Evolutionary conservation across 257 asterid genomes (phyloP).

Genomic region (Solanum peruvianum): DNA sequence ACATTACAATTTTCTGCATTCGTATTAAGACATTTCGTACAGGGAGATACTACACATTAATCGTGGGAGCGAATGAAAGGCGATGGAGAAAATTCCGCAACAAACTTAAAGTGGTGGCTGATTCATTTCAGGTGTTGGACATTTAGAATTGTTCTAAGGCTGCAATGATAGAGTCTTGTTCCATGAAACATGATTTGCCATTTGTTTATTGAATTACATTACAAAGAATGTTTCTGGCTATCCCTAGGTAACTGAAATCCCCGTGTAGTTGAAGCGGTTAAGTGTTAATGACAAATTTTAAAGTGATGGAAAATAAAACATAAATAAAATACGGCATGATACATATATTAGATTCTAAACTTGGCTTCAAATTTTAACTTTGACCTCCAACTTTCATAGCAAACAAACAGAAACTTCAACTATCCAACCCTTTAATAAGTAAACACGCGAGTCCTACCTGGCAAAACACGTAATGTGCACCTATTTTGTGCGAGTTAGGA

Average conservation of each 20-base stretch:
- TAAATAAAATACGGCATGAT: too few species aligned
- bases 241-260: not conserved
- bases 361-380: too few species aligned
- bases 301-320: not conserved
- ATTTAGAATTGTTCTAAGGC: slow-evolving; percentile 14
- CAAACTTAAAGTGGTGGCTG: slow-evolving; percentile 83
- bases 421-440: too few species aligned
- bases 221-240: not conserved
- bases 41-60: slow-evolving; percentile 76
- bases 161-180: not conserved
- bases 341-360: too few species aligned
- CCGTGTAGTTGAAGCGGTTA: not conserved
- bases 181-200: not conserved
- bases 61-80: slow-evolving; percentile 80
- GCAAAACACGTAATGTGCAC: too few species aligned
- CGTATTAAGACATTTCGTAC: not conserved
- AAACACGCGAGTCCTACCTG: too few species aligned
- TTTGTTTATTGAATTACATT: not conserved
- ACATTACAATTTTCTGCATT: not conserved
- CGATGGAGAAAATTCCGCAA: slow-evolving; percentile 61
- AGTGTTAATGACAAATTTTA: not conserved
- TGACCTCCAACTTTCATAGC: too few species aligned
- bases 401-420: too few species aligned
- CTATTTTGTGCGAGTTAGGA: too few species aligned
- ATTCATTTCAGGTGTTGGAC: slow-evolving; percentile 65